Evolutionary conservation across 2,329 filamentous ascomycete genomes (phyloP).

Genomic region (Pyrenochaeta sp.): DNA sequence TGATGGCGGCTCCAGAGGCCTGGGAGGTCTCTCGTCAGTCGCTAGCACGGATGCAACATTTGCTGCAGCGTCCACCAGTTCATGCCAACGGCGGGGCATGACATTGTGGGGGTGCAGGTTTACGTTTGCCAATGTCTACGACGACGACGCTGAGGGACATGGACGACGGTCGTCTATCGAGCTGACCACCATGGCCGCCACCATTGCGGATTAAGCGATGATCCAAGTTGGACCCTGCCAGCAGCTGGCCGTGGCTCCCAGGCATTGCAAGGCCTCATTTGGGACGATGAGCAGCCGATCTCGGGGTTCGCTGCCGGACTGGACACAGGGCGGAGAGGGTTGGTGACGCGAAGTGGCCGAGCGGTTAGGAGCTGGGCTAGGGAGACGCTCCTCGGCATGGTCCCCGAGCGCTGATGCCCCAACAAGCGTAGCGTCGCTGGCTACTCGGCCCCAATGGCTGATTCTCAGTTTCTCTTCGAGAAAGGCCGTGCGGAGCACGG

Average conservation of each 20-base stretch:
- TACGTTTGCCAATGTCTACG: constrained; percentile 1
- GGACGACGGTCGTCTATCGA: neutral
- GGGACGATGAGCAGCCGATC: neutral
- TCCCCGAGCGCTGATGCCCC: too few relatives aligned
- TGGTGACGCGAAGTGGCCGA: neutral
- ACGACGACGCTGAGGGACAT: too few relatives aligned
- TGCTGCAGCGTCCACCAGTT: constrained; percentile 4
- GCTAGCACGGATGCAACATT: neutral
- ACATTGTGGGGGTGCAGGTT: constrained; percentile 2
- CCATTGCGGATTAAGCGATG: neutral
- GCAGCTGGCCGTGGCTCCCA: neutral
- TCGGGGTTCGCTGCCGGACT: neutral
- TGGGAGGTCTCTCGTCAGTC: neutral
- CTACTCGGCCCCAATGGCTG: too few relatives aligned
- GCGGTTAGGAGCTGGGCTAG: too few relatives aligned
- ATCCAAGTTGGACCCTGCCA: neutral
- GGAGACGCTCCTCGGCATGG: too few relatives aligned
- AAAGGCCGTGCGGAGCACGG: too few relatives aligned
- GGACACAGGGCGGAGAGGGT: neutral
- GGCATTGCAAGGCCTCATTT: neutral
- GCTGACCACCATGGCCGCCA: neutral
- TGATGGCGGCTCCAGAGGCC: neutral
- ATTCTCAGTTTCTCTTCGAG: too few relatives aligned
- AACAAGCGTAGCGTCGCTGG: too few relatives aligned
- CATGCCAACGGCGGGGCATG: constrained; percentile 2